Conservation (phyloP, 768 basidiomycete species). For the Astraeus odoratus region DNA sequence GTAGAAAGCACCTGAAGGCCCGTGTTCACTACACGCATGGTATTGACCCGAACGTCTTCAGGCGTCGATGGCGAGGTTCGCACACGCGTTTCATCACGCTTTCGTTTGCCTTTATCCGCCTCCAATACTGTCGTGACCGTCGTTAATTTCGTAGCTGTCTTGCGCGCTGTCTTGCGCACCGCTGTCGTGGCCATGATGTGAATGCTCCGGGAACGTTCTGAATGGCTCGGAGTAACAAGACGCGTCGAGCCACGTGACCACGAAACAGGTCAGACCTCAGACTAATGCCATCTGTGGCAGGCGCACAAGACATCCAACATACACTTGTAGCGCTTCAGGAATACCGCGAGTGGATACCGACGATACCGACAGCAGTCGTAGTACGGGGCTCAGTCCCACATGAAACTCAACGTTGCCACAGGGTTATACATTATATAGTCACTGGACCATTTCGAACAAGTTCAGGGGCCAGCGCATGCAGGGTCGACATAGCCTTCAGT, state of each 20-base stretch:
- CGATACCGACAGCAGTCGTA: too few relatives aligned
- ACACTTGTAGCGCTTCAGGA: too few relatives aligned
- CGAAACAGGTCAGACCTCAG: background rate
- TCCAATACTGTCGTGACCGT: constrained; percentile 23
- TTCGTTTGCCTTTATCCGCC: constrained; percentile 24
- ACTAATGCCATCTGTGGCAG: too few relatives aligned
- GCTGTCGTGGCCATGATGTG: background rate
- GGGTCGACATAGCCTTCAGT: too few relatives aligned
- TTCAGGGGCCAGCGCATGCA: too few relatives aligned
- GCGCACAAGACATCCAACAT: too few relatives aligned
- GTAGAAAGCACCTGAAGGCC: constrained; percentile 52
- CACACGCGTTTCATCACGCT: constrained; percentile 1
- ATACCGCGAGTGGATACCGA: too few relatives aligned
- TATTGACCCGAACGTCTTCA: constrained; percentile 34
- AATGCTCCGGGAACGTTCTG: background rate
- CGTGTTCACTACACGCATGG: constrained; percentile 61
- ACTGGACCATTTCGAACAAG: too few relatives aligned
- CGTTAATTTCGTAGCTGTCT: constrained; percentile 13
- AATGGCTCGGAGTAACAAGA: background rate
- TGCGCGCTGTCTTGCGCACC: background rate
- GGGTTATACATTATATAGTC: too few relatives aligned
- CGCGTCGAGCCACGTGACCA: background rate
- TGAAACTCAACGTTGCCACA: too few relatives aligned
- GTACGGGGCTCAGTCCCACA: too few relatives aligned
- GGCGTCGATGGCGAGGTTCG: constrained; percentile 2